A percentile compares a stretch with the other conserved stretches of the same genome.
phyloP scores from a whole-genome alignment of 139 green algal genomes.

The Astrephomene gubernaculifera region DNA sequence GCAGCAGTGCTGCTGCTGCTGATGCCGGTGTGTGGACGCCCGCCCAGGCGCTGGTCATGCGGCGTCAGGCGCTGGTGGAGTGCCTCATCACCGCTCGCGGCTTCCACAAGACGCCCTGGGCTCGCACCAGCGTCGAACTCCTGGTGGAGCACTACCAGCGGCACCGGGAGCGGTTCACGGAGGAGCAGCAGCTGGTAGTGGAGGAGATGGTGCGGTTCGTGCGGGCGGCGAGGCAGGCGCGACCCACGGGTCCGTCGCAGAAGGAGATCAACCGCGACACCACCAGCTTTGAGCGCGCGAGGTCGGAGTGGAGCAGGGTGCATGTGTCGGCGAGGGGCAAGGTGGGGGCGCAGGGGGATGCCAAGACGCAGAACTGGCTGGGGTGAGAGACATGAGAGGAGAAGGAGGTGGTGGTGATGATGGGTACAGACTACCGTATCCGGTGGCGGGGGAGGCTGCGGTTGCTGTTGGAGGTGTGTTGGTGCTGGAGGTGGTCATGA shows the following conservation, averaged over 20 bases:
- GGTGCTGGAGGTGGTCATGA: too few species aligned
- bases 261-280: conserved; percentile 65
- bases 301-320: conserved; percentile 57
- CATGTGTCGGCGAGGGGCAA: conserved; percentile 59
- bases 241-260: conserved; percentile 40
- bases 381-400: conserved; percentile 50
- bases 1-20: background rate
- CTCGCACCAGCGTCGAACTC: conserved; percentile 69
- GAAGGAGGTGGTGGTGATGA: too few species aligned
- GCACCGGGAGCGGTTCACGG: conserved; percentile 26
- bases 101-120: conserved; percentile 70
- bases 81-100: conserved; percentile 64
- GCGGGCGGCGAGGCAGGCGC: background rate
- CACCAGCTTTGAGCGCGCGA: conserved; percentile 73
- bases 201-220: conserved; percentile 42
- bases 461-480: too few species aligned
- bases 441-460: too few species aligned
- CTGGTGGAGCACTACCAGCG: conserved; percentile 57
- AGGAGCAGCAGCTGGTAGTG: conserved; percentile 26
- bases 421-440: too few species aligned
- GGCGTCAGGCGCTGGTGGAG: conserved; percentile 64
- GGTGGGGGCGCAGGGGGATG: conserved; percentile 59
- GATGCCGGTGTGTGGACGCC: conserved; percentile 1
- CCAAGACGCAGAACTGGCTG: conserved; percentile 61
- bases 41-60: conserved; percentile 24